Evolutionary conservation across 116 monocot genomes (phyloP).

Genomic region (Thalassia testudinum): DNA sequence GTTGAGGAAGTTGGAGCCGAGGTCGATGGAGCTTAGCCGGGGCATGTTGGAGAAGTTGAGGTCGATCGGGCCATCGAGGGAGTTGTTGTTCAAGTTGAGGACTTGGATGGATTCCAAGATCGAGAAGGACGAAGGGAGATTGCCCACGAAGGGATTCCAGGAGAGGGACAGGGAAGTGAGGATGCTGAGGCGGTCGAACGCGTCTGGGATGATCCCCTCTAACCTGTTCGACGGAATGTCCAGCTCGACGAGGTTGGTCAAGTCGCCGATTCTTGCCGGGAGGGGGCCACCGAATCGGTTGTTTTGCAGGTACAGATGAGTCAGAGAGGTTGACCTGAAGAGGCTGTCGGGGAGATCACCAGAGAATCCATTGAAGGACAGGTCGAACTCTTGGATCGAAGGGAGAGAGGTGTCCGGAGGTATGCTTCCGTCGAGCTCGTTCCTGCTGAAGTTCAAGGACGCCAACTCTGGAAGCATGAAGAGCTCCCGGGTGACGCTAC

Average conservation of each 20-base stretch:
- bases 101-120: conserved; percentile 25
- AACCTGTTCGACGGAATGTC: conserved; percentile 60
- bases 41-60: conserved; percentile 39
- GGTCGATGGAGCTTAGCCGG: conserved; percentile 31
- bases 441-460: conserved; percentile 47
- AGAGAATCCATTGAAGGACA: conserved; percentile 45
- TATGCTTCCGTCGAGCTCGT: conserved; percentile 30
- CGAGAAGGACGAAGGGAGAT: conserved; percentile 46
- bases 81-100: conserved; percentile 59
- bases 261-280: conserved; percentile 34
- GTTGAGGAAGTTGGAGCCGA: conserved; percentile 27
- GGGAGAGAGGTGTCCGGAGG: conserved; percentile 16
- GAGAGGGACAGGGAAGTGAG: conserved; percentile 31
- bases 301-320: conserved; percentile 19
- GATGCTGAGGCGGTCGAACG: conserved; percentile 21
- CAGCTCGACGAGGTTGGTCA: conserved; percentile 44
- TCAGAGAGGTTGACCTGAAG: conserved; percentile 38
- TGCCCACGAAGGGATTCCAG: conserved; percentile 44
- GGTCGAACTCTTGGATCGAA: conserved; percentile 35
- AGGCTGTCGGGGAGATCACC: conserved; percentile 50
- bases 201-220: conserved; percentile 36
- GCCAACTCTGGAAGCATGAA: conserved; percentile 22
- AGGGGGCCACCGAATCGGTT: conserved; percentile 33
- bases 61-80: conserved; percentile 32
- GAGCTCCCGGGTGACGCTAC: conserved; percentile 18